Evolutionary conservation across 2,329 filamentous ascomycete species (phyloP).

Genomic region (Oidium heveae): DNA sequence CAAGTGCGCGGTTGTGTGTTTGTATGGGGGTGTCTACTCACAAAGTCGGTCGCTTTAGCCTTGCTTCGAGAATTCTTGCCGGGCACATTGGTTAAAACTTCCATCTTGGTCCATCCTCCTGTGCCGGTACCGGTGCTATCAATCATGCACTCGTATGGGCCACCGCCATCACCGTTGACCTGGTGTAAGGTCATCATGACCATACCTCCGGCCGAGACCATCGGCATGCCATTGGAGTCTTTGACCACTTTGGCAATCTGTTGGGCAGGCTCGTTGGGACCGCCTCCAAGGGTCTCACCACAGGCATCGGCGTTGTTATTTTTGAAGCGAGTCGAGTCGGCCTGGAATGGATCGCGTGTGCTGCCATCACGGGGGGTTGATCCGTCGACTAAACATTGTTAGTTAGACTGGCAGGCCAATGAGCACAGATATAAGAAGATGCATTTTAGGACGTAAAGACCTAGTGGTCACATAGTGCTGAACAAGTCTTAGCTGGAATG

Average conservation of each 20-base stretch:
- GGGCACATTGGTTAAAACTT: too few relatives aligned
- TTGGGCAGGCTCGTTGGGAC: conserved; percentile 28
- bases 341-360: conserved; percentile 33
- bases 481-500: neutral
- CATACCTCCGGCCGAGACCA: conserved; percentile 21
- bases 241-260: conserved; percentile 30
- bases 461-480: too few relatives aligned
- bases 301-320: conserved; percentile 25
- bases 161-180: conserved; percentile 2
- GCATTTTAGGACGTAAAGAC: too few relatives aligned
- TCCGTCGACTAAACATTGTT: conserved; percentile 20
- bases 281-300: conserved; percentile 31
- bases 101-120: too few relatives aligned
- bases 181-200: conserved; percentile 2
- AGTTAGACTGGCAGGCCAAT: too few relatives aligned
- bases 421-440: too few relatives aligned
- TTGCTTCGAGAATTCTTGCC: conserved; percentile 15
- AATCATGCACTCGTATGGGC: conserved; percentile 28
- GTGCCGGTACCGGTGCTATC: conserved; percentile 5
- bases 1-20: conserved; percentile 2
- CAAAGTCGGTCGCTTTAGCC: conserved; percentile 35
- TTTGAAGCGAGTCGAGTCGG: conserved; percentile 35
- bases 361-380: conserved; percentile 36
- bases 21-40: conserved; percentile 17
- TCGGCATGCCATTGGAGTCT: conserved; percentile 29